Evolutionary conservation across 2,329 filamentous ascomycete genomes (phyloP).

Genomic region (Oidium heveae): DNA sequence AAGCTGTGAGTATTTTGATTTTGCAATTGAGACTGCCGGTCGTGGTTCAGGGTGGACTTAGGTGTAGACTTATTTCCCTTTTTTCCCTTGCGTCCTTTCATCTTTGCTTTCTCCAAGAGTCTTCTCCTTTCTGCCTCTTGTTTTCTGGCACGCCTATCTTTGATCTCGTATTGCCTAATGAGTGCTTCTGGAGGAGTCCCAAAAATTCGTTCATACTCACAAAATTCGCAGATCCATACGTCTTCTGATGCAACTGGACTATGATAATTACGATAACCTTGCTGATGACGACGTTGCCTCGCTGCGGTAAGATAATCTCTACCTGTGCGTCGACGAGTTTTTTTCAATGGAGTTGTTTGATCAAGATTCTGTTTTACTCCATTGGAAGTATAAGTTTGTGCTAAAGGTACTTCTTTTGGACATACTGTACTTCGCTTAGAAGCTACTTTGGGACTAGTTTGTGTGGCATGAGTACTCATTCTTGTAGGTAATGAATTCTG

Average conservation of each 20-base stretch:
- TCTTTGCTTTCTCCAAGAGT: slow-evolving; percentile 75
- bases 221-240: slow-evolving; percentile 92
- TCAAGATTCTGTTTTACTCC: slow-evolving; percentile 14
- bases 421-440: slow-evolving; percentile 2
- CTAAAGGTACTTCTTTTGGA: slow-evolving; percentile 9
- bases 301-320: slow-evolving; percentile 55
- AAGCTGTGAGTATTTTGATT: slow-evolving; percentile 14
- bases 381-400: slow-evolving; percentile 10
- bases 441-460: slow-evolving; percentile 13
- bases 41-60: slow-evolving; percentile 8
- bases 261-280: slow-evolving; percentile 51
- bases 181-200: slow-evolving; percentile 63
- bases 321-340: slow-evolving; percentile 38
- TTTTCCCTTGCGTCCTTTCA: slow-evolving; percentile 73
- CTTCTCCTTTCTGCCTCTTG: slow-evolving; percentile 67
- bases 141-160: slow-evolving; percentile 64
- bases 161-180: slow-evolving; percentile 81
- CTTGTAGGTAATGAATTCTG: slow-evolving; percentile 7
- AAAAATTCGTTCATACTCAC: slow-evolving; percentile 91
- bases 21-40: too few relatives aligned
- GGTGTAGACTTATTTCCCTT: slow-evolving; percentile 38
- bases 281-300: slow-evolving; percentile 49
- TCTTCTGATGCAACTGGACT: slow-evolving; percentile 48
- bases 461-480: slow-evolving; percentile 13
- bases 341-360: slow-evolving; percentile 25